Base-by-base conservation (phyloP, 1,139 yeast genomes). In the Debaryomycetaceae sp. region DNA sequence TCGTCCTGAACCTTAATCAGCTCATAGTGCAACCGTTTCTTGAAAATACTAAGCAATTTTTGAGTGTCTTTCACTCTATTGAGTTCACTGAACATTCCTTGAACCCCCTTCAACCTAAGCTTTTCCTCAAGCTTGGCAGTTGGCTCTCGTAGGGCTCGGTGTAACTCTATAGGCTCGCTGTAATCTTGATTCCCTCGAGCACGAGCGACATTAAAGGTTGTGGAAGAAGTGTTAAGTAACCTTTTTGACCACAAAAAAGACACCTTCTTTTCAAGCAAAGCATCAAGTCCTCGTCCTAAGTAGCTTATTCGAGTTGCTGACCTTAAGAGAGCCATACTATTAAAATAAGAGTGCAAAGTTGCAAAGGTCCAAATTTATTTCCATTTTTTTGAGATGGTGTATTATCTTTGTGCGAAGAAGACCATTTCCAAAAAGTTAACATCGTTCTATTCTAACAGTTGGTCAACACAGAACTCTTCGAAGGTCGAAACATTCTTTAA, bases 51-150 rank as follows among this genome's bases (percentile, higher is more conserved):
- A 17, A 40, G 26, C 24, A 41, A 26, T n/a, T 17, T 18, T 7
- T 34, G 32, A 5, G 22, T 8, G 11, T 41, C 31, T 9, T 34
- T 29, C 6, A 44, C 37, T 11, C 31, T 33, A 28, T 43, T 43
- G 29, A 45, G 34, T 14, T 31, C 38, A 26, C 36, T 28, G 28
- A 43, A 38, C 5, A 39, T 45, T n/a, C 36, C 35, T 4, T 37
- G 33, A 32, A 33, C 41, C 6, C 15, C 16, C 19, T 31, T 22
- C 6, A 18, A n/a, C 5, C 24, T 14, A 8, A 34, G 2, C 8
- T 11, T 13, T 13, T 3, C 11, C 19, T 34, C 16, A 6, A 34
- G 15, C 15, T 34, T 17, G 9, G 6, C 14, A 8, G 22, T 24
- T 6, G 30, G 16, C 26, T 14, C 6, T 8, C 26, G 5, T 7